Evolutionary conservation across 164 flowering plant species (phyloP), one percentile per base, ranked within the genome.

Genomic region (Aristolochia californica): DNA sequence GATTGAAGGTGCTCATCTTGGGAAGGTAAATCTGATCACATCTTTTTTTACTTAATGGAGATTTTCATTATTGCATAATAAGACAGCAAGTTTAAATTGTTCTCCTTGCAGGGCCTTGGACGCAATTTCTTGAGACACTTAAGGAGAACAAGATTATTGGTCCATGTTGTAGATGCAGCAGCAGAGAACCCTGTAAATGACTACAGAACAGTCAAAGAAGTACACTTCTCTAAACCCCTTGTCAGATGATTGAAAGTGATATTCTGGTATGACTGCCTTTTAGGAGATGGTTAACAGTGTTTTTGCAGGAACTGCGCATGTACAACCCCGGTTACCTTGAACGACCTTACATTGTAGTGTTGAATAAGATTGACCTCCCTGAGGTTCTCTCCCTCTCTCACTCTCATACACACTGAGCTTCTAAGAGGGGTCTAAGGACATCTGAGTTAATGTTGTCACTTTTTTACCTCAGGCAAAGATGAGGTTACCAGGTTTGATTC

Each of bases 1-100:
- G 55, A 94, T 94, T 50, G 95, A 93, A 76, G 99, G 97, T 61
- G 97, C 99, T 68, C 99, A 93, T 72, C 70, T 89, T 53, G 99
- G 99, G 56, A 93, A 89, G 97, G 99, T 93, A 82, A 43, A 15
- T 30, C 15, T 16, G 56, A 5, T 27, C 1, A 24, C 5, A 27
- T 15, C 7, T 16, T 5, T 54, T 17, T 23, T 1, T 2, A 17
- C 22, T 47, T 20, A 47, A 8, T 17, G 50, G 1, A 14, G 5
- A 47, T 13, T 2, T 47, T 34, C 40, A 5, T 34, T 34, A 34
- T 20, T 47, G 24, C 18, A 23, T 22, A 7, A 47, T 17, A 47
- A 0, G 50, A 66, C 68, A 58, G 13, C 11, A 53, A 56, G 4
- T 12, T 44, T 50, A 26, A 45, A 25, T 17, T 8, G 22, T 53